These are phyloP conservation scores for Gentiana dahurica DNA, from an alignment of 257 asterid genomes.

Conservation along the genomic window DNA sequence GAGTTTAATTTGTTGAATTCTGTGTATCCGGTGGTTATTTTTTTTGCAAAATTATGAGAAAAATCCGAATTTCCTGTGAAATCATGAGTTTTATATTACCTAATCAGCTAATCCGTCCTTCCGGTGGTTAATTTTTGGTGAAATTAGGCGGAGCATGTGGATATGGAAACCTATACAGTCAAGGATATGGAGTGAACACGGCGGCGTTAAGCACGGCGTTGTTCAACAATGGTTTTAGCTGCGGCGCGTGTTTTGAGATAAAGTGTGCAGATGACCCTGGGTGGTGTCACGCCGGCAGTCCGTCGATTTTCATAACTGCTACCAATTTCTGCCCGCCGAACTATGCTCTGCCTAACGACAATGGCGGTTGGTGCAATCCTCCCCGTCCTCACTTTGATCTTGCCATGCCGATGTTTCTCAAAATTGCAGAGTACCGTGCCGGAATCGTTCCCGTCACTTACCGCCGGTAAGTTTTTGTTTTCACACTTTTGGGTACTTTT, in stretches of 20 bases:
- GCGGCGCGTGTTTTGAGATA: neutral
- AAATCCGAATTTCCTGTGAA: no score
- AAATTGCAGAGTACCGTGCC: conserved; percentile 80
- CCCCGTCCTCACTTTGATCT: conserved; percentile 86
- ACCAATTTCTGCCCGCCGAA: conserved; percentile 89
- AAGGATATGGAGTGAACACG: neutral
- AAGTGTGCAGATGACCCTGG: neutral
- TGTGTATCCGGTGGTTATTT: no score
- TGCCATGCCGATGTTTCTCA: conserved; percentile 95
- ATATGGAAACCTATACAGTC: neutral
- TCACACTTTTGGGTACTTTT: no score
- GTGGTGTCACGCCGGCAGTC: conserved; percentile 59
- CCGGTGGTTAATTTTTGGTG: no score
- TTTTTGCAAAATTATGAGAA: no score
- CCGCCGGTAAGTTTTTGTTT: conserved; percentile 39
- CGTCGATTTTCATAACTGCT: conserved; percentile 67
- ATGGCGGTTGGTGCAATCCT: conserved; percentile 96
- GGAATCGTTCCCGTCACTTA: conserved; percentile 77
- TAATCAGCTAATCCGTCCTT: no score
- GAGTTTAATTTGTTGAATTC: no score
- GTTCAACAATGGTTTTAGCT: neutral
- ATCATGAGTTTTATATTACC: no score
- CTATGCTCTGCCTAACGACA: conserved; percentile 59
- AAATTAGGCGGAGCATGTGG: neutral
- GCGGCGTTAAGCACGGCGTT: neutral